A percentile compares a stretch with the other conserved stretches of the same genome.
Conservation (phyloP, 2,329 filamentous ascomycete genomes). For the Ceratocystis destructans region DNA sequence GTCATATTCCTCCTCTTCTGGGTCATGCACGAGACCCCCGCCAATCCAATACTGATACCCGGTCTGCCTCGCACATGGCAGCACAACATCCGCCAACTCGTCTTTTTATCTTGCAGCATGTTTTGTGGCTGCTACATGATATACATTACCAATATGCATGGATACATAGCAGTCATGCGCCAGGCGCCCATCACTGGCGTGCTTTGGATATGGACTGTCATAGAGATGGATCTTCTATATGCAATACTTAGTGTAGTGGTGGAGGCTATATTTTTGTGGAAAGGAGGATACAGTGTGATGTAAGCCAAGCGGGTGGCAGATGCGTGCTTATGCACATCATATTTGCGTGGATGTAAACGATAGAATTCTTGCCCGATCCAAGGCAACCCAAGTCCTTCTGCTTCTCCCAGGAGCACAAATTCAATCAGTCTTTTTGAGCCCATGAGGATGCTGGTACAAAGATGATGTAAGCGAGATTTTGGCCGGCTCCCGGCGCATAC, state of each 20-base stretch:
- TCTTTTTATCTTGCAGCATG: slow-evolving; percentile 52
- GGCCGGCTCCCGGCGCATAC: not conserved
- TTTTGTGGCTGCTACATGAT: slow-evolving; percentile 65
- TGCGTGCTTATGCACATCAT: not conserved
- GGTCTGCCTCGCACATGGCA: slow-evolving; percentile 34
- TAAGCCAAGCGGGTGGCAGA: slow-evolving; percentile 9
- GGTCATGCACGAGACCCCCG: slow-evolving; percentile 39
- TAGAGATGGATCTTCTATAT: slow-evolving; percentile 64
- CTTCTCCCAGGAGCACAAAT: not conserved
- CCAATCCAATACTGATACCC: slow-evolving; percentile 37
- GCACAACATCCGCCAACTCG: slow-evolving; percentile 36
- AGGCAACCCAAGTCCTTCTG: not conserved
- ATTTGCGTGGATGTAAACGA: not conserved
- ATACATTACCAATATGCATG: slow-evolving; percentile 61
- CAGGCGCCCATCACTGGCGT: slow-evolving; percentile 76
- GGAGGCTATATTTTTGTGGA: slow-evolving; percentile 34
- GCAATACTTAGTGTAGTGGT: slow-evolving; percentile 43
- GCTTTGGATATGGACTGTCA: slow-evolving; percentile 83
- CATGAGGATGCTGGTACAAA: not conserved
- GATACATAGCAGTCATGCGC: slow-evolving; percentile 86
- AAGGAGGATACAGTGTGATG: slow-evolving; percentile 37
- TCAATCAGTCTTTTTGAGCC: not conserved
- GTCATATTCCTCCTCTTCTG: slow-evolving; percentile 44
- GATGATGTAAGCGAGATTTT: not conserved
- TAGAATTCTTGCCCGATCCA: not conserved